Base-by-base conservation (phyloP, 1,284 basidiomycete genomes). In the Porphyrellus sp. region DNA sequence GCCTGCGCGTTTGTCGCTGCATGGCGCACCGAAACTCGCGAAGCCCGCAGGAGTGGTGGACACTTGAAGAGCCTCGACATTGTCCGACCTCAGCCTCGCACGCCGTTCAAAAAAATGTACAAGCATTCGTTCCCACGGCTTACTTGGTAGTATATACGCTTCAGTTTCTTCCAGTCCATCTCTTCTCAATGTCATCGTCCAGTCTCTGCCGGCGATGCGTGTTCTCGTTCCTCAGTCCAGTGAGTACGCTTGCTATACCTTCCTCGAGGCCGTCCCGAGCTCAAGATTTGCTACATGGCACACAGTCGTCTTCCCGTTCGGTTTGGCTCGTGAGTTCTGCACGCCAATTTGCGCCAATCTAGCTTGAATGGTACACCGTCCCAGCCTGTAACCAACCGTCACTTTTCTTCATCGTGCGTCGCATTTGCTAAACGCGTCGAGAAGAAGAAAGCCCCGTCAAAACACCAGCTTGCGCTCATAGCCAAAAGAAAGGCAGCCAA, bases 401-500 rank as follows among this genome's bases (percentile, higher is more conserved):
- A 70, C 42, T 85, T 88, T 62, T 79, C 78, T 30, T 77, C 77
- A 7, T 81, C 72, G 18, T 69, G 67, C 44, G 64, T 70, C 53
- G 61, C 75, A 24, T 67, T 77, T 34, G 78, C 76, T 13, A 77
- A 74, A 54, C 77, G 72, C 51, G 73, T 77, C 46, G 63, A 69
- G 57, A 78, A 77, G 63, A 75, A 77, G 64, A 78, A 78, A 46
- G 73, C 77, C 4, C 80, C 77, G 8, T 81, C 82, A 8, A 88
- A 87, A 70, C 85, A 84, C 61, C 79, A 83, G 25, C 72, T 80
- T 24, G 83, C 82, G 24, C 73, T 77, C 54, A 73, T 79, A 57
- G 74, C 74, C 23, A 68, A 66, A 55, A 74, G 72, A 58, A 75
- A 59, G 49, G 67, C 55, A 5, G 60, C 57, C 25, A 68, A 62